These are phyloP conservation scores for Parsonsia alboflavescens DNA, from an alignment of 257 asterid genomes.

Conservation along the genomic window DNA sequence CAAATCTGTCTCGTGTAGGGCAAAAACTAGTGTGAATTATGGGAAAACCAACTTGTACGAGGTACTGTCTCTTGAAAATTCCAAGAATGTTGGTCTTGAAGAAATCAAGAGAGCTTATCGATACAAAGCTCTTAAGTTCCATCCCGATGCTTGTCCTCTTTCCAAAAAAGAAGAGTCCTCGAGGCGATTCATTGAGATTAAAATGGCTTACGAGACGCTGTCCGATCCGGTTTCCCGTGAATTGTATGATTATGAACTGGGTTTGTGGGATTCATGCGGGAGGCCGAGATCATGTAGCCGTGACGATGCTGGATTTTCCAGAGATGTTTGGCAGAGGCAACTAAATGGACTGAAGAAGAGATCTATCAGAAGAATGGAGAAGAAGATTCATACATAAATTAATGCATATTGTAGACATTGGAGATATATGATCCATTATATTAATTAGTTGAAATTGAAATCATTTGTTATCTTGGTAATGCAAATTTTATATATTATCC, in stretches of 20 bases:
- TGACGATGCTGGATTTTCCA: not conserved
- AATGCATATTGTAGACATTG: not conserved
- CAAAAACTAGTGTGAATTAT: not conserved
- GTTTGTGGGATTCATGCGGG: slow-evolving; percentile 10
- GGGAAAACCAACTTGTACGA: slow-evolving; percentile 29
- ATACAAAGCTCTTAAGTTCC: slow-evolving; percentile 38
- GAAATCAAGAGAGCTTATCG: slow-evolving; percentile 53
- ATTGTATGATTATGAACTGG: slow-evolving; percentile 31
- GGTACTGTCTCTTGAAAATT: slow-evolving; percentile 27
- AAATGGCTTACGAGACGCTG: slow-evolving; percentile 40
- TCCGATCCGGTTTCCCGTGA: slow-evolving; percentile 36
- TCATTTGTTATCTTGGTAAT: too few relatives aligned
- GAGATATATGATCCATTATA: not conserved
- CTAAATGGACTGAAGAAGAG: slow-evolving; percentile 35
- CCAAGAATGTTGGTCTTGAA: slow-evolving; percentile 29
- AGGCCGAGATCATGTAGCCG: not conserved
- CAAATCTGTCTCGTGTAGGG: not conserved
- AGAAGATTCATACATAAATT: slow-evolving; percentile 4
- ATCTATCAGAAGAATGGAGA: slow-evolving; percentile 28
- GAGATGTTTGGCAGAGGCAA: slow-evolving; percentile 52
- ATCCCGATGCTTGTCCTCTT: slow-evolving; percentile 38
- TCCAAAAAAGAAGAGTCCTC: slow-evolving; percentile 34
- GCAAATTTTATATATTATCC: too few relatives aligned
- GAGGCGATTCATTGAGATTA: slow-evolving; percentile 33
- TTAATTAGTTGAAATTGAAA: not conserved